Evolutionary conservation across 495 filamentous ascomycete genomes (phyloP), one percentile per base, ranked within the genome.

Genomic region (Daldinia childiae): DNA sequence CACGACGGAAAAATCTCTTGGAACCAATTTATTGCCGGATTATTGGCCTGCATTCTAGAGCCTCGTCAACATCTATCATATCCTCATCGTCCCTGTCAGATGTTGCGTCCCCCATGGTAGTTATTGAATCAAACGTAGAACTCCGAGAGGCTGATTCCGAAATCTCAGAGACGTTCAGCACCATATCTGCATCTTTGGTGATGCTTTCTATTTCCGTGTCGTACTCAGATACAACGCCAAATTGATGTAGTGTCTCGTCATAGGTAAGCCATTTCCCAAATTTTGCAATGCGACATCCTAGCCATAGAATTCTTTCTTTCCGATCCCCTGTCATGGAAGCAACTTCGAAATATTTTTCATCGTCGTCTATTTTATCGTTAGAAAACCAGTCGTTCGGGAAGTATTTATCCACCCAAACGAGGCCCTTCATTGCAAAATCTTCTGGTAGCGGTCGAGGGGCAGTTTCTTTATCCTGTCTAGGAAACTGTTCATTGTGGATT

Each of bases 381-480:
- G 83, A 76, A 73, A 97, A 97, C 84, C 90, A 97, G 1, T 81
- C 76, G 0, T 81, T 68, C 0, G 92, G 92, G 61, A 89, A 95
- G 63, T 93, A 92, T 9, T 79, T 75, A 45, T 88, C 84, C 4
- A 86, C 87, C 88, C 90, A 97, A 3, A 90, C 74, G 19, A 94
- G 86, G 0, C 94, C 95, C 5, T 91, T 87, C 61, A 97, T 88
- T 0, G 89, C 82, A 66, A 89, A 97, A 69, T 99, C 95, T 68
- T 98, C 95, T 0, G 93, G 90, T 0, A 97, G 76, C 4, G 93
- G 93, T n/a, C 86, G 81, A 7, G 74, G 81, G 7, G 59, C 52
- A 14, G 74, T 75, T 24, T 82, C 85, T 45, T 88, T 85, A 2
- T 88, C 82, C 6, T 83, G 75, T 51, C 75, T 68, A 0, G 87